Base-by-base conservation (phyloP, 2,329 filamentous ascomycete genomes). In the Phymatotrichopsis omnivora region DNA sequence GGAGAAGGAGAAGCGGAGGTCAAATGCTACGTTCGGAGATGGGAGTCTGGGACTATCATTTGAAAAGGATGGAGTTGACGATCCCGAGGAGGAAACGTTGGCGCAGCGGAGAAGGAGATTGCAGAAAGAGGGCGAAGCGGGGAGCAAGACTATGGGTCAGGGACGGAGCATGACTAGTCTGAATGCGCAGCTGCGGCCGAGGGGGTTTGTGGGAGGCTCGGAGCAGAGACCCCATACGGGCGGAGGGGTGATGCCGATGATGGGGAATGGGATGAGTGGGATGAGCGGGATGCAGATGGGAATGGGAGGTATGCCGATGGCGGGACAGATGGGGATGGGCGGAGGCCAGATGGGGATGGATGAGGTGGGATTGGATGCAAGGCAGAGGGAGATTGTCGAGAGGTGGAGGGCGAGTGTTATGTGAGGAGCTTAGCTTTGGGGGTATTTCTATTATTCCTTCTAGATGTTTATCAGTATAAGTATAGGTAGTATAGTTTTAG, bases 81-180 rank as follows among this genome's bases (percentile, higher is more conserved):
- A 39, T 19, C 42, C 52, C 22, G 80, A 79, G 54, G 80, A 85
- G 56, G 84, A 91, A 60, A 89, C 84, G 0, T 68, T 91, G 0
- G 84, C 82, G 7, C 82, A 89, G 61, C 77, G 84, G 8, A 77
- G 82, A 1, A 76, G 76, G 22, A 74, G 84, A 20, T 68, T 91
- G 2, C 82, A 86, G 28, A 34, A 17, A 7, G 47, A 55, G 31
- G 47, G 31, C 16, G 42, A 51, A 11, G 19, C 44, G 17, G 45
- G 24, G 39, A 22, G 14, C 46, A 53, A 41, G 25, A 32, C 10
- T 35, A 49, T 29, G 20, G 32, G 12, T 28, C 38, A 53, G n/a
- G 39, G 52, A 10, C 34, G 49, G 16, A 56, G 45, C 28, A 50
- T 56, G 53, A 41, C 44, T 3, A 43, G 51, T 36, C 31, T 53